Evolutionary conservation across 306 rosid genomes (phyloP), one percentile per base, ranked within the genome.

Genomic region (Fragaria ananassa): DNA sequence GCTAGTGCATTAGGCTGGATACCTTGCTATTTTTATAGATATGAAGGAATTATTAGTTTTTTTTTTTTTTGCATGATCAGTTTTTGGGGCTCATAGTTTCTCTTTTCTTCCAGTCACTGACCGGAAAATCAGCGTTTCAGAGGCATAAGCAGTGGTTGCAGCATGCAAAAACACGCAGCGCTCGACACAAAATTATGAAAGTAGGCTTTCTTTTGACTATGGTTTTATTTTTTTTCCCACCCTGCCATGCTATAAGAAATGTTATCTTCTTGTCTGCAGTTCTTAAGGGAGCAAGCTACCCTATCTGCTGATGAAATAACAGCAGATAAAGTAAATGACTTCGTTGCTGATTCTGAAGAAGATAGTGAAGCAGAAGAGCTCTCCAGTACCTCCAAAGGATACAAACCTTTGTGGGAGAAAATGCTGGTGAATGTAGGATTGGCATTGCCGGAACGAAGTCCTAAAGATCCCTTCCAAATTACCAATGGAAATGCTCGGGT

Each of bases 151-250:
- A 89, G 80, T 96, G 99, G 99, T 77, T 96, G 88, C 98, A 86
- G 78, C 97, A 96, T 91, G 98, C 98, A 82, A 96, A 91, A 91
- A 96, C 98, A 29, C 96, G 99, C 27, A 96, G 98, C 79, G 99
- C 98, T 29, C 91, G 98, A 70, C 99, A 96, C 87, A 96, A 96
- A 86, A 96, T 96, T 81, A 92, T 96, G 90, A 96, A 96, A 84
- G 99, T 96, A 89, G 64, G 86, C 54, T 75, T 79, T 81, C 11
- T 51, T 71, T 53, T 27, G 77, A 81, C 23, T 60, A 65, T 75
- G 17, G 72, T 68, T 64, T 44, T 19, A n/a, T 44, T 67, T 53
- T 57, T 57, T 64, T 63, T 70, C 70, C 46, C 57, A 29, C 29
- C 18, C n/a, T 70, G 47, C 49, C 23, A 65, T 81, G 35, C 41